Evolutionary conservation across 2,329 filamentous ascomycete genomes (phyloP), one percentile per base, ranked within the genome.

Genomic region (Periconia macrospinosa): DNA sequence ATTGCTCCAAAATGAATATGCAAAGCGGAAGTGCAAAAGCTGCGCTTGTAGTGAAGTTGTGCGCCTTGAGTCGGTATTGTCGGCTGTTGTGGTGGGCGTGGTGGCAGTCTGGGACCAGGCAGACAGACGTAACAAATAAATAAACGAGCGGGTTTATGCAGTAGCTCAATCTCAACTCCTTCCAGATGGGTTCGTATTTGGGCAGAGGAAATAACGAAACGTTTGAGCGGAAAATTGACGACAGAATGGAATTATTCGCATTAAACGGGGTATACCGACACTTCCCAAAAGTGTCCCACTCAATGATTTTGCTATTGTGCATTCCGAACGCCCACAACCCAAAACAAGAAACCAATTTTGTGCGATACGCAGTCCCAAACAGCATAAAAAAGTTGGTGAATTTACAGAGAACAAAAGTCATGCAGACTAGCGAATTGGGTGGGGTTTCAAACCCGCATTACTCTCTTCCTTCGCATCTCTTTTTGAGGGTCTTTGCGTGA

Each of bases 401-500:
- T 14, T 13, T 3, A 40, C 23, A 30, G 18, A 51, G 18, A 41
- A 17, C 42, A 41, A 35, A 41, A 48, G 7, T 18, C 19, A 41
- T 19, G 40, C 27, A 13, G 6, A 53, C 50, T 53, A 41, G 18
- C 19, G 50, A 56, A 53, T 40, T 33, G 47, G 52, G 30, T 17
- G n/a, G 18, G 2, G 3, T 8, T 18, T 30, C 35, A 48, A 6
- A 23, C 18, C 9, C 30, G 30, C 19, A 41, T 10, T 27, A 41
- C 41, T 44, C 49, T 51, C 47, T 49, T 33, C n/a, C 47, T 40
- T 3, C 49, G 50, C 53, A 55, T 60, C 45, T 58, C 52, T 13
- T 37, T 37, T 6, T 3, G 30, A 10, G 15, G 6, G 1, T 41
- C 13, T 35, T 52, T 41, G 44, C 45, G 37, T 23, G 19, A 41